Percentiles rank a stretch among this genome's conserved stretches.
Evolutionary conservation across 2,329 filamentous ascomycete genomes (phyloP).

Genomic region (Trichoderma sp.): DNA sequence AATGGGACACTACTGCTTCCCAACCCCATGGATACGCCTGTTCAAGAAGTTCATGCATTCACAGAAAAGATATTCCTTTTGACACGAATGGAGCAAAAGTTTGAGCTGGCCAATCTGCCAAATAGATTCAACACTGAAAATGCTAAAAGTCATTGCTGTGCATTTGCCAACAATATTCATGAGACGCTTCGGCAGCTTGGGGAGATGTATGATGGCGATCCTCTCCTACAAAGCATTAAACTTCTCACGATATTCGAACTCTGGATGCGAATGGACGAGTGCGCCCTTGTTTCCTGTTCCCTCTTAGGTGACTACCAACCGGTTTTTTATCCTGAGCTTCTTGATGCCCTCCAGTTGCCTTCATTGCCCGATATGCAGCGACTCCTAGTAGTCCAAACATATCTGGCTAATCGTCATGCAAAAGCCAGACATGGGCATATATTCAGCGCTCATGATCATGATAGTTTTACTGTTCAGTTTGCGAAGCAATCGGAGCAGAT

Average conservation of each 20-base stretch:
- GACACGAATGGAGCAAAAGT: neutral
- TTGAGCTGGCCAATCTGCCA: neutral
- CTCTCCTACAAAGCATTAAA: constrained; percentile 19
- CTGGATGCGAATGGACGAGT: constrained; percentile 25
- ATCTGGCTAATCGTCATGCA: constrained; percentile 5
- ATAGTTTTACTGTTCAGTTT: constrained; percentile 14
- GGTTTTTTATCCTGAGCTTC: constrained; percentile 47
- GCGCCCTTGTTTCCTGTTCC: constrained; percentile 37
- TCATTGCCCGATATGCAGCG: constrained; percentile 49
- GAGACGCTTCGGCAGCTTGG: neutral
- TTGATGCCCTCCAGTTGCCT: constrained; percentile 58
- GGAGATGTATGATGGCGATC: neutral
- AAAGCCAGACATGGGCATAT: neutral
- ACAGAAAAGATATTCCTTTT: neutral
- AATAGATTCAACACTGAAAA: neutral
- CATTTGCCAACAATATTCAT: constrained; percentile 3
- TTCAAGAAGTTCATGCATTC: neutral
- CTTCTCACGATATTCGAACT: constrained; percentile 25
- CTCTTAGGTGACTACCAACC: constrained; percentile 55
- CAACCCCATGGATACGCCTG: neutral
- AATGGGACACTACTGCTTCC: neutral
- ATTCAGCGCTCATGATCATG: neutral
- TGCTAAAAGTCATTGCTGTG: neutral
- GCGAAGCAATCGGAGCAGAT: neutral
- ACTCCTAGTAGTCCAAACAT: constrained; percentile 38